Evolutionary conservation across 78 protist species (phyloP), one percentile per base, ranked within the genome.

Genomic region (Carpediemonas membranifera): DNA sequence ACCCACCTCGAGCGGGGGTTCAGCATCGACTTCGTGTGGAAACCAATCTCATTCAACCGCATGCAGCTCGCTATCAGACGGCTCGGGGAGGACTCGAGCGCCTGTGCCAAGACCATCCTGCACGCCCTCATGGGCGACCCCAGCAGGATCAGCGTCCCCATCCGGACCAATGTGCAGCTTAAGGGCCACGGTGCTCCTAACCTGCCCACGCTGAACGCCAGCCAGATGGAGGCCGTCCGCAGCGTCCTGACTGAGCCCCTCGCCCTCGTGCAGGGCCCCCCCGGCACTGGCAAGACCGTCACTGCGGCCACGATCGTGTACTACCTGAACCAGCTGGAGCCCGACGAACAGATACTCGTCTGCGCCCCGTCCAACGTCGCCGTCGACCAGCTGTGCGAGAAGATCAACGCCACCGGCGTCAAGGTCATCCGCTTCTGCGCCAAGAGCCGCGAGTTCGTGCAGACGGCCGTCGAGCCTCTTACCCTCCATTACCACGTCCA

Each of bases 351-450:
- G 30, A 11, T 35, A 19, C 55, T 56, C 25, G 98, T 94, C 44
- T 85, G 93, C 57, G 98, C 99, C 18, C 99, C 99, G 5, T 67
- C 85, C 15, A 97, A 97, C 69, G 91, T 95, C 3, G 99, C 99
- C 15, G 98, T 94, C n/a, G 74, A 76, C 51, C 67, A 75, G 35
- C 79, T 95, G 27, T 57, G 96, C 1, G 94, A 91, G 47, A 77
- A 82, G 66, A 85, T 96, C 44, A 92, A 90, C 71, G 56, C n/a
- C 30, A 89, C 98, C 28, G 97, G 98, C 15, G 75, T 96, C 28
- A 82, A 57, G 27, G 76, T 95, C 9, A 96, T 97, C 13, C 79
- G 99, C 15, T 30, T 97, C 53, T 74, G 71, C 34, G 96, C 98
- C 54, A 91, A 90, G 80, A 59, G 83, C 34, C 78, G 99, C 28